Evolutionary conservation across 345 rosid species (phyloP), one percentile per base, ranked within the genome.

Genomic region (Salix brachista): DNA sequence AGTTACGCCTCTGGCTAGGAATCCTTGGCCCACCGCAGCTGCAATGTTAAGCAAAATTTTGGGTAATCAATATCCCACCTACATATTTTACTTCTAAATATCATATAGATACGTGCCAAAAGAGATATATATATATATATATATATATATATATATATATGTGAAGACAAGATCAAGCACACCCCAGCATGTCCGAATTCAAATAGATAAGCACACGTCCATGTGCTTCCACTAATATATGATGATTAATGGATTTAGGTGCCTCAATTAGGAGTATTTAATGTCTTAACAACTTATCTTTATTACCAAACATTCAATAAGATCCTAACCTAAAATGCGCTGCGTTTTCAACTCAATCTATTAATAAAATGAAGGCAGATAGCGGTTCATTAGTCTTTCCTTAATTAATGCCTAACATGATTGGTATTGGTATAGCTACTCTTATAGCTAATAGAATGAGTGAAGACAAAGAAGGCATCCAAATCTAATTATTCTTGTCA

Each of bases 21-120:
- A 93, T 69, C 92, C 77, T 66, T 84, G 88, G 1, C 98, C 98
- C 28, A 93, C 97, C 32, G 77, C 93, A 39, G 94, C 98, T 93
- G 97, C 81, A 78, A 65, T 13, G 44, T 26, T 64, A 8, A 23
- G 10, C 37, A 34, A 25, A 23, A 5, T 19, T 1, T 17, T 1
- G 3, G 34, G 23, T 0, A 0, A 10, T 60, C 11, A 74, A 7
- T 21, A 12, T 28, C 67, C 42, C 34, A 28, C 19, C 67, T 6
- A n/a, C 1, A 9, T 28, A 4, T 25, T 23, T n/a, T 17, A 11
- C 13, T 0, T 6, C 6, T 42, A n/a, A 12, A 41, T 4, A 10
- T 8, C 1, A 7, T 44, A 25, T 7, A 42, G 25, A n/a, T n/a
- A 11, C 37, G 37, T 34, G 6, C 8, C 4, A 26, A 12, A 26